Base-by-base conservation (phyloP, 306 rosid genomes). In the Geum urbanum region DNA sequence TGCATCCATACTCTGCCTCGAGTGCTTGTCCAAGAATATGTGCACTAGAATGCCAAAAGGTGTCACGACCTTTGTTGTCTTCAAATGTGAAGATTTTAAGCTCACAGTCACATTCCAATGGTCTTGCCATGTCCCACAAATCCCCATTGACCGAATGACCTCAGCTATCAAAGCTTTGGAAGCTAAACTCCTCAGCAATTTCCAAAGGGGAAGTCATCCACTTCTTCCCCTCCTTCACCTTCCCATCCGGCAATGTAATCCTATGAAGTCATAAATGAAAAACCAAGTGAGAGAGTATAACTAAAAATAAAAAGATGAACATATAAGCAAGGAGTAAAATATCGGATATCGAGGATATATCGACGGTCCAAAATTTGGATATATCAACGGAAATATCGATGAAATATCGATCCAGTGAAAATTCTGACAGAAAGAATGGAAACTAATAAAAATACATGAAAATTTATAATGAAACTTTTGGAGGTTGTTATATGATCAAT, bases 21-120 rank as follows among this genome's bases (percentile, higher is more conserved):
- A 22, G 18, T 58, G 85, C 95, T 92, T 92, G 87, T 69, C 98
- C 97, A 18, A 92, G 96, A 86, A 92, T 92, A 77, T 92, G 98
- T 43, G 98, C 97, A 59, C 97, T 90, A 45, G 97, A 92, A 78
- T 92, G 97, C 98, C 98, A 92, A 79, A 92, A 90, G 39, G 97
- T 92, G 65, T 92, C 96, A 5, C 98, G 91, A 3, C 98, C 97
- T 79, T 86, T 92, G 14, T 90, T 91, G 39, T 75, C 80, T 0
- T 88, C 89, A 69, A 90, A 92, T 52, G 81, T 90, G 74, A 80
- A 90, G 59, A 92, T 75, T 87, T 84, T 80, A 37, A 92, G 89
- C 56, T 78, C 74, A 66, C 90, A 90, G 69, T 92, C 94, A 1
- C 52, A 79, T 74, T 92, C 97, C 37, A 92, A 72, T 2, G 96